Evolutionary conservation across 2,329 filamentous ascomycete genomes (phyloP), one percentile per base, ranked within the genome.

Genomic region (Raffaelea albimanens): DNA sequence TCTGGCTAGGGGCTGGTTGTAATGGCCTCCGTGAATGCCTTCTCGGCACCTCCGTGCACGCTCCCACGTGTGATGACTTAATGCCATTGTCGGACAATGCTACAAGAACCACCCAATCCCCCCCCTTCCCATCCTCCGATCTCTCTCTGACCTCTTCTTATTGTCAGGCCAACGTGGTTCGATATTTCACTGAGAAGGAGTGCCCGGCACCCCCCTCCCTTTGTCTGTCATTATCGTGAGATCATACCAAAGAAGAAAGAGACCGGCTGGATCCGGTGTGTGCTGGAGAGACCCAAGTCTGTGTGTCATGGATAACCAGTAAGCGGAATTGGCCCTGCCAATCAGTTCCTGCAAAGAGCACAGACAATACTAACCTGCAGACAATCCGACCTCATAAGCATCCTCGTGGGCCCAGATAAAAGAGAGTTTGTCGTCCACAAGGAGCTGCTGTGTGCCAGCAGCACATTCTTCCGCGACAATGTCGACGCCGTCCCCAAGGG

Each of bases 391-490:
- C 53, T 55, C 11, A 55, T 63, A 20, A 56, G 49, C 23, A 57
- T 64, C 18, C 50, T 62, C 34, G 59, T 64, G n/a, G 61, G 61
- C n/a, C 52, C 52, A 2, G 40, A 45, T 23, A 57, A 59, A 46
- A 52, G 57, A 29, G 57, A 62, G 50, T 64, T 64, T 48, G 55
- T 49, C 9, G 53, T 64, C 5, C 59, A 60, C 56, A 54, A 55
- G 33, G 64, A 63, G 38, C 67, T 72, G 13, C 64, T 78, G 20
- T 71, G 67, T 55, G 62, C 65, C 36, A 64, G 64, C 21, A 73
- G 72, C 22, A 54, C 63, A 36, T 76, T 73, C 57, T 77, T 78
- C 61, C 60, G 63, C 19, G 64, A 71, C 34, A 65, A 67, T 50
- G 61, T 75, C 53, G 65, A 70, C 11, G 64, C 65, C 38, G 56